Evolutionary conservation across 2,329 filamentous ascomycete species (phyloP), one percentile per base, ranked within the genome.

Genomic region (Nemania sp.): DNA sequence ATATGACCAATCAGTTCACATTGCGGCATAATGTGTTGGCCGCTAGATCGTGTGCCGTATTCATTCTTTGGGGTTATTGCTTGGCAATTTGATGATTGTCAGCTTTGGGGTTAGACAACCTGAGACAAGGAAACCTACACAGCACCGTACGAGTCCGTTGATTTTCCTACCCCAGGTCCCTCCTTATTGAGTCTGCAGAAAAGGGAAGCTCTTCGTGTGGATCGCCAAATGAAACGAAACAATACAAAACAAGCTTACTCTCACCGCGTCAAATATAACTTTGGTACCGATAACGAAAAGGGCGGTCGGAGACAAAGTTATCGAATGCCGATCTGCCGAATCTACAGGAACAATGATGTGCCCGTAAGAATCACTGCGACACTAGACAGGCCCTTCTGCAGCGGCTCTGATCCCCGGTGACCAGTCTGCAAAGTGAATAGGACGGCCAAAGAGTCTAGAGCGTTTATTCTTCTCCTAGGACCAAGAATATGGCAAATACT

Each of bases 351-450:
- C 32, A 62, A 43, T 29, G 29, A 54, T 22, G 13, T 55, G 41
- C 15, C 52, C n/a, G 41, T 45, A 56, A 66, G 49, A 54, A 63
- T 32, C 43, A 58, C 53, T 68, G 57, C 58, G 58, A 62, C 54
- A 26, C 43, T 58, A 43, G 55, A 63, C 51, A 63, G 61, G 54
- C 56, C 54, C 29, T 24, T n/a, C 57, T 67, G 64, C 64, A 69
- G 57, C 67, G 64, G 67, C 67, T 62, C 60, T 54, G 60, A 55
- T 69, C 56, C 64, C 64, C 67, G 60, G 64, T 29, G 20, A 22
- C 51, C 49, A 56, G n/a, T 52, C 51, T 20, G 56, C 56, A 61
- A 57, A 27, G 58, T 29, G 26, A 58, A 15, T 29, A 26, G 13
- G 55, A 53, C n/a, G 22, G 20, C 53, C 38, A 55, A 29, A 26